Evolutionary conservation across 192 early-diverging fungal genomes (phyloP), one percentile per base, ranked within the genome.

Genomic region (Diversispora epigaea): DNA sequence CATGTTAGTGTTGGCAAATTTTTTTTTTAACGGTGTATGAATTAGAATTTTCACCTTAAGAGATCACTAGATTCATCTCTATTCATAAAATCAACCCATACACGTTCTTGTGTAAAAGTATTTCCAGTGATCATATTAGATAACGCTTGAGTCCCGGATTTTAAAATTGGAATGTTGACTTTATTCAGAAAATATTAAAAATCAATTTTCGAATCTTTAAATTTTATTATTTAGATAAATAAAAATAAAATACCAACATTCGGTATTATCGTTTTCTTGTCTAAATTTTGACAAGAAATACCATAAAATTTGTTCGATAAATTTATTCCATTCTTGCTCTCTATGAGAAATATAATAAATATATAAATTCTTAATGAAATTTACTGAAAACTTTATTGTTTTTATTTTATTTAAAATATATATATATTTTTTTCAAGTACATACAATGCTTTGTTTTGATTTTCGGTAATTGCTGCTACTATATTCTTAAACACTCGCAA

Each of bases 401-500:
- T 62, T 40, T 9, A 63, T 43, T 64, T 25, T 25, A 39, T 32
- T 25, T 7, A 40, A 40, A 15, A 63, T 40, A 40, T 15, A 6
- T 12, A 15, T 17, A 10, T 15, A 17, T 22, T 15, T 32, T 39
- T 12, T 15, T 15, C 7, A 22, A 4, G 45, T 14, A 66, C 64
- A 22, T 66, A 66, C 64, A 66, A 66, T 0, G 64, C 64, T 45
- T 25, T 21, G 15, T 66, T 66, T 66, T 66, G 64, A 25, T 66
- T 66, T 66, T 47, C 64, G 7, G 17, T n/a, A 46, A 66, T 21
- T 46, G 17, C n/a, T 3, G 64, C 64, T 2, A 66, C 44, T n/a
- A 66, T 22, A 66, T 66, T 66, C 17, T 43, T 21, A 66, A 66
- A 66, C 9, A 21, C 15, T 45, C 19, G 64, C 17, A 66, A 17